These are phyloP conservation scores for Neonectria hederae DNA, from an alignment of 2,329 filamentous ascomycete species.

Conservation along the genomic window DNA sequence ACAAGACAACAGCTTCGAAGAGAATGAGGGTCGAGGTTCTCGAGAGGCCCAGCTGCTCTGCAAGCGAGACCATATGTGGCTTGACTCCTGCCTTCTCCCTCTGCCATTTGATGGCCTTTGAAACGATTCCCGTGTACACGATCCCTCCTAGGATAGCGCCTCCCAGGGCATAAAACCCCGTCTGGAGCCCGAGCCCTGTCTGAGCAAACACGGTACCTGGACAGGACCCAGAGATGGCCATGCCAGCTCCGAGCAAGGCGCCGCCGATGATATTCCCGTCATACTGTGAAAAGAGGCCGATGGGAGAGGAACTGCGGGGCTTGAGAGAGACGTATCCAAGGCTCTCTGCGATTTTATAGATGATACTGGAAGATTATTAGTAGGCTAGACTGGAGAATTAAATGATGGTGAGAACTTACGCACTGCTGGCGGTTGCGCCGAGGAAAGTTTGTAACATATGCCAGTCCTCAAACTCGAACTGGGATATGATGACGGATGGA, in stretches of 20 bases:
- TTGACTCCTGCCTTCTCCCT: slow-evolving; percentile 39
- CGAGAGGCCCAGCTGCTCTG: slow-evolving; percentile 54
- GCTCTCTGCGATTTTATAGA: slow-evolving; percentile 57
- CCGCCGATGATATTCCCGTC: slow-evolving; percentile 75
- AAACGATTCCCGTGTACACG: slow-evolving; percentile 57
- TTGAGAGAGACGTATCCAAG: slow-evolving; percentile 54
- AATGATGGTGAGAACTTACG: slow-evolving; percentile 55
- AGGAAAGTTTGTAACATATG: slow-evolving; percentile 74
- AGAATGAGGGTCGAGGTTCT: slow-evolving; percentile 49
- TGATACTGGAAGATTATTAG: slow-evolving; percentile 44
- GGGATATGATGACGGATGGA: slow-evolving; percentile 67
- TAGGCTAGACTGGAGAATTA: neutral
- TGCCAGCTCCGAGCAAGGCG: slow-evolving; percentile 69
- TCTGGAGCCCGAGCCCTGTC: slow-evolving; percentile 61
- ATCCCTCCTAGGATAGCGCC: slow-evolving; percentile 67
- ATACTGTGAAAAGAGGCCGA: slow-evolving; percentile 63
- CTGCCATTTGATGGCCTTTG: slow-evolving; percentile 45
- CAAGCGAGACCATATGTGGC: slow-evolving; percentile 47
- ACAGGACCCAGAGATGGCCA: slow-evolving; percentile 72
- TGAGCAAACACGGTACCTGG: slow-evolving; percentile 73
- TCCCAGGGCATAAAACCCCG: slow-evolving; percentile 61
- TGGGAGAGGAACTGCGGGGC: slow-evolving; percentile 60
- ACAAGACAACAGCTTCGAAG: slow-evolving; percentile 55
- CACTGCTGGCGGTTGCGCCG: slow-evolving; percentile 68
- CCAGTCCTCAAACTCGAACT: slow-evolving; percentile 69